Percentiles rank a stretch among this genome's conserved stretches.
phyloP scores from a whole-genome alignment of 768 basidiomycete species.

The Asterophora lycoperdoides region DNA sequence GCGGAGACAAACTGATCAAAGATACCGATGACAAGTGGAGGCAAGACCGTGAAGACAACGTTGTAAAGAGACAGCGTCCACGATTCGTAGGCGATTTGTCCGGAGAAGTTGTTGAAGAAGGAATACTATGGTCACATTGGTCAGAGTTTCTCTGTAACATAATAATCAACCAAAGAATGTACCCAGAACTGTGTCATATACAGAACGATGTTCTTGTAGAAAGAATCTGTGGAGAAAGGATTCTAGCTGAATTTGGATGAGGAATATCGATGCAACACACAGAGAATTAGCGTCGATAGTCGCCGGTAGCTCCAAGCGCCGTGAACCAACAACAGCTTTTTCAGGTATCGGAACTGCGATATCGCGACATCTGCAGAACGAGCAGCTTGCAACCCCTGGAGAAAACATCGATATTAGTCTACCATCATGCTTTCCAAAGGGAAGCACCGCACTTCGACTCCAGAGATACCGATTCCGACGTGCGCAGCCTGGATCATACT shows the following conservation, averaged over 20 bases:
- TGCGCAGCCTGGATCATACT: slow-evolving; percentile 99
- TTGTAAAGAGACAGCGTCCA: slow-evolving; percentile 99
- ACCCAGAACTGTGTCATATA: slow-evolving; percentile 99
- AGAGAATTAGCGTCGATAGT: slow-evolving; percentile 91
- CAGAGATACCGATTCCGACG: slow-evolving; percentile 96
- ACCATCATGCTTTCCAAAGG: background rate
- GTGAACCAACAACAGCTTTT: slow-evolving; percentile 93
- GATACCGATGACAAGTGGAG: slow-evolving; percentile 94
- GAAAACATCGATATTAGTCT: background rate
- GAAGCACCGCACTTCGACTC: slow-evolving; percentile 68
- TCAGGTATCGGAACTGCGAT: slow-evolving; percentile 93
- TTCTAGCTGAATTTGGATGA: too few relatives aligned
- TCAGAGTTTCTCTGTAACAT: background rate
- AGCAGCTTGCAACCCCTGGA: slow-evolving; percentile 93
- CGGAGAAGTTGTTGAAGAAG: slow-evolving; percentile 99
- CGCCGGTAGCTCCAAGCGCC: slow-evolving; percentile 99
- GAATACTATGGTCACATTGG: slow-evolving; percentile 65
- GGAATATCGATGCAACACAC: slow-evolving; percentile 42
- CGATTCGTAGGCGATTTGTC: slow-evolving; percentile 96
- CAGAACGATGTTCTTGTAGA: slow-evolving; percentile 98
- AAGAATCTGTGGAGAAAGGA: slow-evolving; percentile 60
- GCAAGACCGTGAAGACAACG: slow-evolving; percentile 92
- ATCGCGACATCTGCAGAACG: slow-evolving; percentile 97
- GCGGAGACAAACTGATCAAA: slow-evolving; percentile 99
- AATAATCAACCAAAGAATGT: slow-evolving; percentile 14